These are phyloP conservation scores for Chrysoporthe deuterocubensis DNA, from an alignment of 2,329 filamentous ascomycete species.

Conservation along the genomic window DNA sequence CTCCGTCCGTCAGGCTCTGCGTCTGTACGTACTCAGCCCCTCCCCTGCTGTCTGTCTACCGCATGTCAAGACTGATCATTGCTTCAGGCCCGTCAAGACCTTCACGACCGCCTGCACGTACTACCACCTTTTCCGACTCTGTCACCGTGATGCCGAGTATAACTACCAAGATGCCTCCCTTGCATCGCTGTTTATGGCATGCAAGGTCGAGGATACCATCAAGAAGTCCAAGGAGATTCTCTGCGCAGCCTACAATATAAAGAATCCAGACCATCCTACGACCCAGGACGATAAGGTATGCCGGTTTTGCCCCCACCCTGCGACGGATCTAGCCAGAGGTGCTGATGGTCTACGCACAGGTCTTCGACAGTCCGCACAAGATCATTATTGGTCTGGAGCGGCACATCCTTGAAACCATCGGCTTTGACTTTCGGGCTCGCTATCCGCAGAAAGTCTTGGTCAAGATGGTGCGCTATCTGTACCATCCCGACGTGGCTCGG, in stretches of 20 bases:
- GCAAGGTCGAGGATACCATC: conserved; percentile 96
- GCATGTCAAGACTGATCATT: conserved; percentile 39
- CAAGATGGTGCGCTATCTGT: conserved; percentile 71
- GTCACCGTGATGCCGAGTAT: conserved; percentile 84
- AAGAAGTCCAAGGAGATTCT: conserved; percentile 96
- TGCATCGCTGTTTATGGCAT: conserved; percentile 87
- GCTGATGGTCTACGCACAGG: conserved; percentile 47
- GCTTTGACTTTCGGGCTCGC: conserved; percentile 90
- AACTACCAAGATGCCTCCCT: conserved; percentile 85
- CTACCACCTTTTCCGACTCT: conserved; percentile 90
- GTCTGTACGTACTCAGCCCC: conserved; percentile 62
- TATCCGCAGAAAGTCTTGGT: conserved; percentile 84
- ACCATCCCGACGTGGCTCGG: conserved; percentile 52
- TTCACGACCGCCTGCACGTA: conserved; percentile 91
- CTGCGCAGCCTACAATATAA: conserved; percentile 86
- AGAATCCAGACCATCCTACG: conserved; percentile 67
- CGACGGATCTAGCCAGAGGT: conserved; percentile 12
- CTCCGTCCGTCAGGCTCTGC: conserved; percentile 75
- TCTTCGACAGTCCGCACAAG: conserved; percentile 79
- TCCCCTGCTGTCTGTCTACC: neutral
- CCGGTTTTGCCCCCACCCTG: neutral
- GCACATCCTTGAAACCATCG: conserved; percentile 87
- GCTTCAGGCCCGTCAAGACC: conserved; percentile 71
- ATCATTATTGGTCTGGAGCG: conserved; percentile 88
- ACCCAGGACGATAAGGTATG: conserved; percentile 82